Conservation (phyloP, 2,329 filamentous ascomycete species). For the Hypoxylon sp. region DNA sequence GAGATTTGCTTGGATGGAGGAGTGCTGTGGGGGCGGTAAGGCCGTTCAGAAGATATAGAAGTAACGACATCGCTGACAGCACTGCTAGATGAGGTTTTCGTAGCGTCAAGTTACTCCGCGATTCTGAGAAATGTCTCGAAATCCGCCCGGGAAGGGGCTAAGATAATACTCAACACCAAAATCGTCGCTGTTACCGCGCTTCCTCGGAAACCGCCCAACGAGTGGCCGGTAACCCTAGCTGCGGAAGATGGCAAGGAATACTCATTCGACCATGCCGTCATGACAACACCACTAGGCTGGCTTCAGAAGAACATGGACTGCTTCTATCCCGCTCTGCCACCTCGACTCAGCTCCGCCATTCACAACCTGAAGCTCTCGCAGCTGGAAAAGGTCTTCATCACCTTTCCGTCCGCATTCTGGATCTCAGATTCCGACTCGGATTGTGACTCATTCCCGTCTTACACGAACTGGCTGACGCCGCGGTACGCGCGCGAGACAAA, state of each 20-base stretch:
- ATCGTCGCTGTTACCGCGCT: conserved; percentile 57
- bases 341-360: conserved; percentile 61
- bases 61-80: not conserved
- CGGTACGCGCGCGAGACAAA: conserved; percentile 42
- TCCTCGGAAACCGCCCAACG: conserved; percentile 7
- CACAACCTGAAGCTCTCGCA: conserved; percentile 52
- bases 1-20: conserved; percentile 76
- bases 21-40: conserved; percentile 73
- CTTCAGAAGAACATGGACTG: conserved; percentile 62
- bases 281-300: conserved; percentile 68
- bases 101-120: conserved; percentile 71
- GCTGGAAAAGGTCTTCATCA: conserved; percentile 52
- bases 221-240: conserved; percentile 60
- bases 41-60: not conserved
- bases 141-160: conserved; percentile 62
- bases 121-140: conserved; percentile 68
- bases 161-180: conserved; percentile 63
- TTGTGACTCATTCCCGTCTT: conserved; percentile 39
- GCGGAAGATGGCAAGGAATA: conserved; percentile 55
- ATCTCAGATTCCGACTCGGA: conserved; percentile 24
- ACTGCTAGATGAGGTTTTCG: conserved; percentile 70
- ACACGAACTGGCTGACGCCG: conserved; percentile 43
- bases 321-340: conserved; percentile 62
- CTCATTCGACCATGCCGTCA: conserved; percentile 65
- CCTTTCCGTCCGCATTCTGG: conserved; percentile 50